Conservation (phyloP, 371 early-diverging fungal species). For the Mucor sp. region DNA sequence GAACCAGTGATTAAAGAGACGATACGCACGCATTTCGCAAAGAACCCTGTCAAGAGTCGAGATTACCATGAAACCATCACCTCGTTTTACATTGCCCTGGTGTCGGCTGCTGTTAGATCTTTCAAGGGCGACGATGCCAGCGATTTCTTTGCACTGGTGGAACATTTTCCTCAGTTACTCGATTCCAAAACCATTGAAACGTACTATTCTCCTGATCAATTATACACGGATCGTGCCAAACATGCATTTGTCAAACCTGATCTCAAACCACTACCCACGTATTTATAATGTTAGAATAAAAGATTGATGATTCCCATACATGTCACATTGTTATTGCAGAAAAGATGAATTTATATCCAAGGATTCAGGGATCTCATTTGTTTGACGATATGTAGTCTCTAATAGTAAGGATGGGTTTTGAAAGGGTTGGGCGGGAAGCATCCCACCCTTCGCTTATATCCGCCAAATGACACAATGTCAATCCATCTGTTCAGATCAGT, state of each 20-base stretch:
- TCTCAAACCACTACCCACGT: constrained; percentile 38
- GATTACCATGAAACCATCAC: constrained; percentile 66
- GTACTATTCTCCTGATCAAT: constrained; percentile 49
- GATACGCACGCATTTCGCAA: constrained; percentile 46
- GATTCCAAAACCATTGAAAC: constrained; percentile 41
- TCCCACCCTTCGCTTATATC: no score
- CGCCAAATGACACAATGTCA: no score
- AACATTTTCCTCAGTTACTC: constrained; percentile 46
- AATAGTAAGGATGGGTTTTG: no score
- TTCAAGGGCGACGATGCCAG: constrained; percentile 25
- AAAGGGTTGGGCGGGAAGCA: no score
- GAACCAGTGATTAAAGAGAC: constrained; percentile 48
- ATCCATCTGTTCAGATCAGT: no score
- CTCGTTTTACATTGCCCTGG: constrained; percentile 51
- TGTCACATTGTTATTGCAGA: no score
- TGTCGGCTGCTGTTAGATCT: constrained; percentile 43
- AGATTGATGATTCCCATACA: background rate
- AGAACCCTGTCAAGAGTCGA: constrained; percentile 33
- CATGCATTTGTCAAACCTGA: constrained; percentile 47
- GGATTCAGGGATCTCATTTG: no score
- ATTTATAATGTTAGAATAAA: constrained; percentile 4
- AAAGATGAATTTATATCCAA: no score
- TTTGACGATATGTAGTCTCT: no score
- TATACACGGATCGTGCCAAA: constrained; percentile 45
- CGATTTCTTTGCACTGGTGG: constrained; percentile 60